Percentiles rank a stretch among this genome's conserved stretches.
phyloP scores from a whole-genome alignment of 768 basidiomycete genomes.

The Rhodotorula sphaerocarpa region DNA sequence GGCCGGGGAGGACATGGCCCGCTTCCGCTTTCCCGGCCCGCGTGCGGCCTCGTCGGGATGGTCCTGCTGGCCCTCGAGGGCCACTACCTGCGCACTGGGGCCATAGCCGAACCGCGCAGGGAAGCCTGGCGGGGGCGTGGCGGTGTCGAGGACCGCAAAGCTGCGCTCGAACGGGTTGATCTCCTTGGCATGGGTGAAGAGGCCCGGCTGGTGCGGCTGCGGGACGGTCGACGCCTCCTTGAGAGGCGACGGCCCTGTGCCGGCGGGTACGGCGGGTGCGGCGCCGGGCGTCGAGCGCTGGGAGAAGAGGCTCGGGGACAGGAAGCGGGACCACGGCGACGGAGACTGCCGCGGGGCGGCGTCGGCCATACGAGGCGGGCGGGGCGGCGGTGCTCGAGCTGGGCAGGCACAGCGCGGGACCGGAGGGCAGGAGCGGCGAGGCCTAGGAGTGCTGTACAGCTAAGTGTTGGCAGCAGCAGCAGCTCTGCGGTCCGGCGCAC shows the following conservation, averaged over 20 bases:
- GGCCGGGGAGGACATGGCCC: slow-evolving; percentile 27
- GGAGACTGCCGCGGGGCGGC: neutral
- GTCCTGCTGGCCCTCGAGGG: neutral
- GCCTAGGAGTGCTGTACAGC: neutral
- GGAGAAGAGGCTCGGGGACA: slow-evolving; percentile 22
- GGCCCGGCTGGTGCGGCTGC: slow-evolving; percentile 10
- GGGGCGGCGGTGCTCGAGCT: too few species aligned
- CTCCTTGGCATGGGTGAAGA: slow-evolving; percentile 19
- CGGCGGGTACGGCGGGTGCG: neutral
- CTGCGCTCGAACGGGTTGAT: slow-evolving; percentile 29
- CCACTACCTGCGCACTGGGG: neutral
- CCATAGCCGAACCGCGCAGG: neutral
- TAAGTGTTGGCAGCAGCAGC: neutral
- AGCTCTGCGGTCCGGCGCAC: too few species aligned
- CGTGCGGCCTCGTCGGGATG: neutral
- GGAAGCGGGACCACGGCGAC: slow-evolving; percentile 20
- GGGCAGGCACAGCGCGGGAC: neutral
- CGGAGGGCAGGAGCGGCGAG: too few species aligned
- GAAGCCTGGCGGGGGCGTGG: neutral
- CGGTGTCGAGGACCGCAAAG: neutral
- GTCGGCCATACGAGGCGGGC: neutral
- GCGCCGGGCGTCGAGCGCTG: neutral
- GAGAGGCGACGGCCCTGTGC: neutral
- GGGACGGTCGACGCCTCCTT: slow-evolving; percentile 1
- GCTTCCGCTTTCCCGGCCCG: slow-evolving; percentile 6